phyloP scores from a whole-genome alignment of 2,329 filamentous ascomycete species.

The Corynespora cassiicola region DNA sequence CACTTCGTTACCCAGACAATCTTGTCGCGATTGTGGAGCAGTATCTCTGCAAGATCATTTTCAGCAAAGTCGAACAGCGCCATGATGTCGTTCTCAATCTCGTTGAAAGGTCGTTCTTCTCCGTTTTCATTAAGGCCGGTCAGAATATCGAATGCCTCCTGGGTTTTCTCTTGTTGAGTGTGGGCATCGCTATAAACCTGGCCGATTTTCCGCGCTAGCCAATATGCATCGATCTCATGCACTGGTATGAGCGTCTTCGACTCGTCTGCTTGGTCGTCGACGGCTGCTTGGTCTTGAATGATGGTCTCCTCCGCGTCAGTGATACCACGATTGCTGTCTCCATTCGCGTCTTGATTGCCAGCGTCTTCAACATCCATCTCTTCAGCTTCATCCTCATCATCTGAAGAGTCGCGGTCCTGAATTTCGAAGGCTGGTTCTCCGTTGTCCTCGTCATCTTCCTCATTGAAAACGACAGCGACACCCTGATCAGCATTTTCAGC shows the following conservation, averaged over 20 bases:
- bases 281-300: slow-evolving; percentile 68
- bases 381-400: slow-evolving; percentile 74
- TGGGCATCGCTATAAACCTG: slow-evolving; percentile 89
- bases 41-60: slow-evolving; percentile 86
- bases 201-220: slow-evolving; percentile 93
- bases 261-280: slow-evolving; percentile 49
- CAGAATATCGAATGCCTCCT: slow-evolving; percentile 81
- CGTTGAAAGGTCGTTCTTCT: slow-evolving; percentile 83
- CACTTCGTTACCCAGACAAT: slow-evolving; percentile 94
- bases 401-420: slow-evolving; percentile 81
- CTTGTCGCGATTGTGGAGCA: slow-evolving; percentile 91
- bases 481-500: slow-evolving; percentile 87
- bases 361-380: slow-evolving; percentile 67
- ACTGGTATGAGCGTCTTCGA: slow-evolving; percentile 70
- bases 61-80: slow-evolving; percentile 98
- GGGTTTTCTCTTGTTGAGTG: slow-evolving; percentile 90
- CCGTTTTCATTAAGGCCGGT: slow-evolving; percentile 77
- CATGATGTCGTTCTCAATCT: slow-evolving; percentile 98
- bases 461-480: slow-evolving; percentile 96
- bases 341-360: slow-evolving; percentile 57
- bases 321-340: slow-evolving; percentile 55
- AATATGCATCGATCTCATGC: slow-evolving; percentile 95
- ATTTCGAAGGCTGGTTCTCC: slow-evolving; percentile 82
- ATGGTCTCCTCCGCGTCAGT: slow-evolving; percentile 77
- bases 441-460: slow-evolving; percentile 81